These are phyloP conservation scores for Polyporus tsugae DNA, from an alignment of 1,284 basidiomycete genomes.

Conservation along the genomic window DNA sequence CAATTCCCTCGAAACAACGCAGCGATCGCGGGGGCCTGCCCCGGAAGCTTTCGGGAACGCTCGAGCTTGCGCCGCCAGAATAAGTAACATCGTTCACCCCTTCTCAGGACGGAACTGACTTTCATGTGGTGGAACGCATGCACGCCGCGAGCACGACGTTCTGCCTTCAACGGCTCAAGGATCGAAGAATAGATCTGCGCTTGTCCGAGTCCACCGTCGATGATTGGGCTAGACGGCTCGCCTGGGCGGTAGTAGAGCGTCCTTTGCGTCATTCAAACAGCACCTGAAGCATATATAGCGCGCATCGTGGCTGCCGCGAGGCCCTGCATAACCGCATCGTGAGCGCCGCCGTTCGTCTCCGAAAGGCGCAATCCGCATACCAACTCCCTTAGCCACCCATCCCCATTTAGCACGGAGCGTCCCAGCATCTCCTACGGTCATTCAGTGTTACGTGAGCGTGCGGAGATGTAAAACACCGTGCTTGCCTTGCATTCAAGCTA, in stretches of 20 bases:
- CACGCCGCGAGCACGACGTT: conserved; percentile 10
- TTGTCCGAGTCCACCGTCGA: neutral
- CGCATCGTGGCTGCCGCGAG: conserved; percentile 8
- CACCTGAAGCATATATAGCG: neutral
- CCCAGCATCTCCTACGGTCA: neutral
- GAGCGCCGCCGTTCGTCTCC: conserved; percentile 1
- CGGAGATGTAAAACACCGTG: neutral
- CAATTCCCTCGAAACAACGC: neutral
- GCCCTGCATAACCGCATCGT: neutral
- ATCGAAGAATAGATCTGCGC: conserved; percentile 1
- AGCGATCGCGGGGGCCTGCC: neutral
- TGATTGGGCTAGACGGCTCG: neutral
- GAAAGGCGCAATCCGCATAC: conserved; percentile 3
- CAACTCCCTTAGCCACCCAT: conserved; percentile 3
- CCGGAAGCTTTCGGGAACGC: neutral
- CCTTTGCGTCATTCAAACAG: neutral
- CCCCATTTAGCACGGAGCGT: conserved; percentile 6
- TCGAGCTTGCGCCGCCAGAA: neutral
- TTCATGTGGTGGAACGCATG: conserved; percentile 12
- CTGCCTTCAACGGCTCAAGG: neutral
- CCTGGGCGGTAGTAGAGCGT: conserved; percentile 1
- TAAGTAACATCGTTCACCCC: conserved; percentile 18
- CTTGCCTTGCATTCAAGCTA: conserved; percentile 14
- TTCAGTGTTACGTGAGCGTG: neutral
- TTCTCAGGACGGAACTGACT: conserved; percentile 18